These are phyloP conservation scores for Poterioochromonas sp. DNA, from an alignment of 352 stramenopile species.

Conservation along the genomic window DNA sequence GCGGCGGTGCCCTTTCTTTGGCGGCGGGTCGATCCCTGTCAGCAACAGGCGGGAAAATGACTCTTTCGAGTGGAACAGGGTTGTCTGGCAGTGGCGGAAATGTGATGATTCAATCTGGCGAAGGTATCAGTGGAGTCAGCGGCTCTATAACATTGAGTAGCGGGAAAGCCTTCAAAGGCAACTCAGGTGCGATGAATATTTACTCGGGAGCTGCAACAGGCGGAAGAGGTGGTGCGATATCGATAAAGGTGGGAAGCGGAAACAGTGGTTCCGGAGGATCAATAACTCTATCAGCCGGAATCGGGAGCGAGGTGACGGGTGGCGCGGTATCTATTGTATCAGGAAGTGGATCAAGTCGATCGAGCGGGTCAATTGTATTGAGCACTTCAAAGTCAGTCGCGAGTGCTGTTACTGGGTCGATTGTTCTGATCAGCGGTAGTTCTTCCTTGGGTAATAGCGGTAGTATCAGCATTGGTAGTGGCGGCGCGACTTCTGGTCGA, in stretches of 20 bases:
- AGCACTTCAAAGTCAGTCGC: not conserved
- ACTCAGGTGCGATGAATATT: not conserved
- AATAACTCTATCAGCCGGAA: conserved; percentile 53
- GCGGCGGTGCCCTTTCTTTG: not conserved
- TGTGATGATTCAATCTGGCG: not conserved
- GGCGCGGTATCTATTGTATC: not conserved
- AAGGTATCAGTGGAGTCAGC: not conserved
- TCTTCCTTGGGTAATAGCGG: conserved; percentile 44
- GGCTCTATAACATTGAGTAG: conserved; percentile 26
- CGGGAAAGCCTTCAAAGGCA: not conserved
- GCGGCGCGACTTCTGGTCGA: conserved; percentile 51
- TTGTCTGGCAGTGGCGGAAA: conserved; percentile 45
- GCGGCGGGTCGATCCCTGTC: not conserved
- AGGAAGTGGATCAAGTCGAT: not conserved
- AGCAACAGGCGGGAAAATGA: not conserved
- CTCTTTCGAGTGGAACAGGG: conserved; percentile 53
- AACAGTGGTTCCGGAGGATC: conserved; percentile 49
- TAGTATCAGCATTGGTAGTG: conserved; percentile 49
- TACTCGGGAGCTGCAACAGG: not conserved
- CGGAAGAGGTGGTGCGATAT: not conserved
- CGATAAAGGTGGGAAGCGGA: conserved; percentile 28
- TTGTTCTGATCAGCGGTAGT: not conserved
- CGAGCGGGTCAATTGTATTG: conserved; percentile 18
- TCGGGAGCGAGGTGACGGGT: conserved; percentile 41
- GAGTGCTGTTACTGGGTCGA: not conserved